Percentiles rank a stretch among this genome's conserved stretches.
phyloP scores from a whole-genome alignment of 2,329 filamentous ascomycete genomes.

The Orbilia ellipsospora region DNA sequence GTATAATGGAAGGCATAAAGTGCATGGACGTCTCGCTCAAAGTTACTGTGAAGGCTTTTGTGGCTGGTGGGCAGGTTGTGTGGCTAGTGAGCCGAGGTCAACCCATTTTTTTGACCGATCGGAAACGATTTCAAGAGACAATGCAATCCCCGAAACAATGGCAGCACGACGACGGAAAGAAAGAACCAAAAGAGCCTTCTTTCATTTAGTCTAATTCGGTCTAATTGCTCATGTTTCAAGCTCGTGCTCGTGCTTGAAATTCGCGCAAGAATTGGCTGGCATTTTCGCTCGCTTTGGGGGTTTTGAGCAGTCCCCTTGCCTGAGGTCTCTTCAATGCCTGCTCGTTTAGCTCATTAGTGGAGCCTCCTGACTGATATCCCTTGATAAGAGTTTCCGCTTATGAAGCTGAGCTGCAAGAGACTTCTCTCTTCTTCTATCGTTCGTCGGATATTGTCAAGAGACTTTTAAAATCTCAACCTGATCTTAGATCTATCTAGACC shows the following conservation, averaged over 20 bases:
- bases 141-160: background rate
- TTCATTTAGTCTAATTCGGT: background rate
- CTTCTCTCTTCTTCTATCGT: slow-evolving; percentile 1
- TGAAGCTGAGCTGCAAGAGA: slow-evolving; percentile 6
- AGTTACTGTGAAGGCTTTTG: background rate
- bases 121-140: background rate
- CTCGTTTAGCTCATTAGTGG: slow-evolving; percentile 5
- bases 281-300: background rate
- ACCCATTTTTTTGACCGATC: slow-evolving; percentile 9
- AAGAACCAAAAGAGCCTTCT: background rate
- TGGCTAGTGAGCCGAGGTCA: background rate
- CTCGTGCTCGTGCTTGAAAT: slow-evolving; percentile 37
- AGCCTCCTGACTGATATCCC: slow-evolving; percentile 36
- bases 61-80: slow-evolving; percentile 13
- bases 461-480: background rate
- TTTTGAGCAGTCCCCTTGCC: slow-evolving; percentile 13
- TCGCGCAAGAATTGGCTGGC: slow-evolving; percentile 36
- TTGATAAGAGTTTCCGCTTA: slow-evolving; percentile 18
- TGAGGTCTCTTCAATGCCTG: slow-evolving; percentile 20
- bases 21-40: no score
- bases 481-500: no score
- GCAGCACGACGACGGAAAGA: background rate
- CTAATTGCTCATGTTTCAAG: slow-evolving; percentile 3
- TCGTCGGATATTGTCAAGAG: background rate
- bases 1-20: no score